Evolutionary conservation across 176 grass and related monocot species (phyloP).

Genomic region (Cenchrus americanus): DNA sequence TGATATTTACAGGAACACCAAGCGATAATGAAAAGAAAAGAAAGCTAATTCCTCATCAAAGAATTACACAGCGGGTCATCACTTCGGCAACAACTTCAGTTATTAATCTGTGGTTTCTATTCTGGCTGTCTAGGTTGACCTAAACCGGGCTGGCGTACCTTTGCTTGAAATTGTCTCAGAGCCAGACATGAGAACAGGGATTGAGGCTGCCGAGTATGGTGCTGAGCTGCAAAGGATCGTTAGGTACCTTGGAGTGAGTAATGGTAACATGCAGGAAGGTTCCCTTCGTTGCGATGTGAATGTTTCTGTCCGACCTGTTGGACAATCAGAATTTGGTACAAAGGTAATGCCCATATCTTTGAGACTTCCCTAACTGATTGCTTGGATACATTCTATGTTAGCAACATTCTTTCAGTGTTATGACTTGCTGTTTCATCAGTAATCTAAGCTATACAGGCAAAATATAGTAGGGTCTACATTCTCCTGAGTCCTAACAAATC

Average conservation of each 20-base stretch:
- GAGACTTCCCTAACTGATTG: background rate
- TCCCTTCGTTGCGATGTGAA: conserved; percentile 99
- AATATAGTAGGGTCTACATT: background rate
- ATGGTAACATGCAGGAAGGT: conserved; percentile 98
- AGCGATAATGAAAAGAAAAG: conserved; percentile 3
- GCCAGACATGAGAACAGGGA: conserved; percentile 80
- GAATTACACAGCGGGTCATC: background rate
- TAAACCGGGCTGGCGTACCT: conserved; percentile 93
- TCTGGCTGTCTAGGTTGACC: conserved; percentile 67
- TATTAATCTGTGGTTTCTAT: conserved; percentile 27
- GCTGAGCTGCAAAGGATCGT: conserved; percentile 85
- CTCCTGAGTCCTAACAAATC: background rate
- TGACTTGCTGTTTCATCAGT: conserved; percentile 16
- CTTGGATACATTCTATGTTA: background rate
- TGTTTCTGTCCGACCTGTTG: conserved; percentile 75
- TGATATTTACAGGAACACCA: conserved; percentile 13
- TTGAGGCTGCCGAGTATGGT: conserved; percentile 87
- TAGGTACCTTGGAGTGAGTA: conserved; percentile 88
- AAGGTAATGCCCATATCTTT: conserved; percentile 59
- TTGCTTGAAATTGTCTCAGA: conserved; percentile 93
- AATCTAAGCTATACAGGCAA: conserved; percentile 9
- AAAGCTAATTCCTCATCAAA: conserved; percentile 17
- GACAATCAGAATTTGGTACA: conserved; percentile 83
- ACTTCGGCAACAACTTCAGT: background rate
- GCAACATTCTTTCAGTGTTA: background rate